A percentile compares a stretch with the other conserved stretches of the same genome.
Conservation (phyloP, 2,329 filamentous ascomycete species). For the Alternaria burnsii region DNA sequence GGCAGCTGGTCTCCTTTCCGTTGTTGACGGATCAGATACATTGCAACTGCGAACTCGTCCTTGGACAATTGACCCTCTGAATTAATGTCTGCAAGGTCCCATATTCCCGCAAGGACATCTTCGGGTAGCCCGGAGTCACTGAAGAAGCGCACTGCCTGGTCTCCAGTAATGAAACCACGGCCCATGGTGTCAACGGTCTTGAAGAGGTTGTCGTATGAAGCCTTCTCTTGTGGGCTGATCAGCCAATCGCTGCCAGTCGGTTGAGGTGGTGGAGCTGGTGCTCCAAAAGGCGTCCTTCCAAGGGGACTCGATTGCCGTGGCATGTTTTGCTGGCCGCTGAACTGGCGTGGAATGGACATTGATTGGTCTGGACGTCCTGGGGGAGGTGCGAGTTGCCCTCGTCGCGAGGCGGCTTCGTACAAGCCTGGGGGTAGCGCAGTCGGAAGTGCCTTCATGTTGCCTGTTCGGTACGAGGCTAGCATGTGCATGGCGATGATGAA, state of each 20-base stretch:
- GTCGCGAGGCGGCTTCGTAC: conserved; percentile 85
- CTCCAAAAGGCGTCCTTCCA: conserved; percentile 60
- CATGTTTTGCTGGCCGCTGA: conserved; percentile 69
- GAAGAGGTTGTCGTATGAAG: conserved; percentile 87
- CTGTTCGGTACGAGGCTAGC: conserved; percentile 88
- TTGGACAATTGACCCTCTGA: conserved; percentile 84
- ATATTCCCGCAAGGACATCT: conserved; percentile 90
- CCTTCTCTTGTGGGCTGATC: conserved; percentile 83
- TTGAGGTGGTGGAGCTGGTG: conserved; percentile 60
- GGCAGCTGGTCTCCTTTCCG: conserved; percentile 76
- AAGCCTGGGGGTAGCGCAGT: conserved; percentile 81
- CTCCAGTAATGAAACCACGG: conserved; percentile 86
- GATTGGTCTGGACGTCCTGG: conserved; percentile 58
- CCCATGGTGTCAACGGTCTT: conserved; percentile 80
- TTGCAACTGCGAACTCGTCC: conserved; percentile 96
- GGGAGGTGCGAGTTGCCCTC: conserved; percentile 55
- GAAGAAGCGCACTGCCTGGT: conserved; percentile 93
- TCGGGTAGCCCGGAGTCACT: conserved; percentile 90
- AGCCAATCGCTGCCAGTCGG: conserved; percentile 77
- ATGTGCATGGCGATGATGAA: conserved; percentile 99
- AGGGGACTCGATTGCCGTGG: conserved; percentile 68
- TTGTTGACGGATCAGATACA: conserved; percentile 95
- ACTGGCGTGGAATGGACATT: conserved; percentile 79
- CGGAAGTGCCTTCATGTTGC: conserved; percentile 80
- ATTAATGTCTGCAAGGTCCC: conserved; percentile 95